A percentile compares a stretch with the other conserved stretches of the same genome.
phyloP scores from a whole-genome alignment of 352 stramenopile genomes.

The Pythium apleroticum region DNA sequence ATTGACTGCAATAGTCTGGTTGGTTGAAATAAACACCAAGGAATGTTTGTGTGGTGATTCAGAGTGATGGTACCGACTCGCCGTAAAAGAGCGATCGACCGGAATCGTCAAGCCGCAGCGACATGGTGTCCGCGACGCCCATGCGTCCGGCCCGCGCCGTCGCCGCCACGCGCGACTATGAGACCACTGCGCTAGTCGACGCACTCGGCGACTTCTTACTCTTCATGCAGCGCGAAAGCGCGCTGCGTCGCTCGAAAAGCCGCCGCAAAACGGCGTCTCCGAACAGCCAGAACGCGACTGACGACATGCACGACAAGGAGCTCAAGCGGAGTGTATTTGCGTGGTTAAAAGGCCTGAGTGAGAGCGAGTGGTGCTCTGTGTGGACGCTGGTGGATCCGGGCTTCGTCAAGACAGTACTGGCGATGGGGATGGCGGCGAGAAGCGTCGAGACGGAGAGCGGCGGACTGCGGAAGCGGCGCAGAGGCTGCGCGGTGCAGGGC shows the following conservation, averaged over 20 bases:
- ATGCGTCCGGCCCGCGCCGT: neutral
- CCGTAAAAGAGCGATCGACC: slow-evolving; percentile 5
- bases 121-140: neutral
- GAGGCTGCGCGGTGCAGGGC: slow-evolving; percentile 3
- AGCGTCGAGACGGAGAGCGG: slow-evolving; percentile 20
- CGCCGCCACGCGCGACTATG: slow-evolving; percentile 1
- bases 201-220: slow-evolving; percentile 64
- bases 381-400: slow-evolving; percentile 57
- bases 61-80: slow-evolving; percentile 17
- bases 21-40: neutral
- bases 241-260: slow-evolving; percentile 16
- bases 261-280: slow-evolving; percentile 5
- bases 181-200: slow-evolving; percentile 24
- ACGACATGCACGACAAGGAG: slow-evolving; percentile 15
- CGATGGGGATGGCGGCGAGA: slow-evolving; percentile 49
- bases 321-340: slow-evolving; percentile 42
- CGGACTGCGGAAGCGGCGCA: slow-evolving; percentile 19
- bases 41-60: neutral
- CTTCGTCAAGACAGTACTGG: slow-evolving; percentile 81
- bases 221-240: slow-evolving; percentile 33
- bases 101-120: neutral
- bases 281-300: neutral
- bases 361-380: slow-evolving; percentile 56
- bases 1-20: no score
- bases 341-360: slow-evolving; percentile 47